Evolutionary conservation across 2,329 filamentous ascomycete genomes (phyloP).

Genomic region (Ramularia endophylla): DNA sequence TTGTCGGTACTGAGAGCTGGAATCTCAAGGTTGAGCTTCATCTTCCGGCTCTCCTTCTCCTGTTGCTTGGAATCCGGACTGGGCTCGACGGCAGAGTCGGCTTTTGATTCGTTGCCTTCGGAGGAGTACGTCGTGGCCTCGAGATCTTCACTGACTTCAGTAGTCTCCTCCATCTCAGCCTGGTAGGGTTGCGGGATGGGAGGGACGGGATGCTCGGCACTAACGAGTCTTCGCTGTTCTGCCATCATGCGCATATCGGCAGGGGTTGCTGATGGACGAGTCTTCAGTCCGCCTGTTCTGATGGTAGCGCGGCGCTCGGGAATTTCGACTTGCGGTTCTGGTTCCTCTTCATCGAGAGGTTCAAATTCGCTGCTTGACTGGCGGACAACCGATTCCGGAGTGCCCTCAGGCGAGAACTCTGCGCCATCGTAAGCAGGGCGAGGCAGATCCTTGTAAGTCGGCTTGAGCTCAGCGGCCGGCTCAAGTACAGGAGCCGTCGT

Average conservation of each 20-base stretch:
- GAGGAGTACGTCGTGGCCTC: conserved; percentile 20
- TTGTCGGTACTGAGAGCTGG: conserved; percentile 62
- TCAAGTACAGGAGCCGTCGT: conserved; percentile 18
- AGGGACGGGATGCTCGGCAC: conserved; percentile 52
- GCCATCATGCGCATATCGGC: conserved; percentile 81
- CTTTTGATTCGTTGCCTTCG: conserved; percentile 23
- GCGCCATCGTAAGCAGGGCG: conserved; percentile 17
- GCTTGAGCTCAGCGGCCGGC: conserved; percentile 19
- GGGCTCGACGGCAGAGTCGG: conserved; percentile 22
- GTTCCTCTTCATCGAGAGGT: conserved; percentile 7
- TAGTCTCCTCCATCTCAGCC: conserved; percentile 14
- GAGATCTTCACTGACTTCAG: conserved; percentile 14
- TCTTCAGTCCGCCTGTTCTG: conserved; percentile 83
- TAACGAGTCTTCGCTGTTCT: conserved; percentile 77
- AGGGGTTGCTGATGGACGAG: conserved; percentile 78
- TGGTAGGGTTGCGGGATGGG: conserved; percentile 27
- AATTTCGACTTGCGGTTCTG: conserved; percentile 39
- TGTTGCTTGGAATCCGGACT: conserved; percentile 8
- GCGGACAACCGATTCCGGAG: conserved; percentile 85
- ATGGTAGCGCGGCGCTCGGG: conserved; percentile 83
- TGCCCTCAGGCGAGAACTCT: conserved; percentile 45
- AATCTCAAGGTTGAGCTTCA: conserved; percentile 56
- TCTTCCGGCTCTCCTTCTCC: conserved; percentile 17
- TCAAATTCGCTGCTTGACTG: conserved; percentile 50
- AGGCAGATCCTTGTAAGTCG: conserved; percentile 17